Base-by-base conservation (phyloP, 2,329 filamentous ascomycete genomes). In the Fusarium sp. region DNA sequence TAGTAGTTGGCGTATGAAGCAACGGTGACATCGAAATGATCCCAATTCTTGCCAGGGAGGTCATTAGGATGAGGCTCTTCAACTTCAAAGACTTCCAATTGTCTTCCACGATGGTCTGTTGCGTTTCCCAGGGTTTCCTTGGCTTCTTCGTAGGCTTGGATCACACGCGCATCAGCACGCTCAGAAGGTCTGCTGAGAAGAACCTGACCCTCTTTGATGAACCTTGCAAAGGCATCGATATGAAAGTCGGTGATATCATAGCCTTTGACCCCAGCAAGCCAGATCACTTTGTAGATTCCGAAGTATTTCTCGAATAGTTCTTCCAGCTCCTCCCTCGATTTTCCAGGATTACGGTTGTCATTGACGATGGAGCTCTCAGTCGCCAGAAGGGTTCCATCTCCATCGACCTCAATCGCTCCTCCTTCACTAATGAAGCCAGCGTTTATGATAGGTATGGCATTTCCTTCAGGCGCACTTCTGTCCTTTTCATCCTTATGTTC, bases 301-400 rank as follows among this genome's bases (percentile, higher is more conserved):
- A 81, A 66, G 4, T 53, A 64, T 13, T 64, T 58, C 4, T 23
- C 23, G 9, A 81, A 76, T 15, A 37, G 76, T 67, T 6, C 53
- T 21, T 80, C 79, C 6, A 79, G 49, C 0, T 78, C 63, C 18
- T 59, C 2, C 9, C 71, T 77, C 40, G 46, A 60, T 28, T 64
- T 44, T 1, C 72, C 73, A 1, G 74, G 75, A 43, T 81, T 81
- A 12, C 79, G 70, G 49, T 81, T 81, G 11, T 71, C 49, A 59
- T 80, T 81, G 46, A 80, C 21, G 12, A 81, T 73, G 4, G 76
- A 74, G 52, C 78, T 81, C 38, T 80, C 78, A 1, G 78, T 79
- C 1, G 74, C 61, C 9, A 80, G 30, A 3, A 81, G 64, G 9
- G 79, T 80, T 4, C 79, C 78, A 18, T 77, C 63, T 21, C 79